Evolutionary conservation across 768 basidiomycete species (phyloP).

Genomic region (Panellus pusillus): DNA sequence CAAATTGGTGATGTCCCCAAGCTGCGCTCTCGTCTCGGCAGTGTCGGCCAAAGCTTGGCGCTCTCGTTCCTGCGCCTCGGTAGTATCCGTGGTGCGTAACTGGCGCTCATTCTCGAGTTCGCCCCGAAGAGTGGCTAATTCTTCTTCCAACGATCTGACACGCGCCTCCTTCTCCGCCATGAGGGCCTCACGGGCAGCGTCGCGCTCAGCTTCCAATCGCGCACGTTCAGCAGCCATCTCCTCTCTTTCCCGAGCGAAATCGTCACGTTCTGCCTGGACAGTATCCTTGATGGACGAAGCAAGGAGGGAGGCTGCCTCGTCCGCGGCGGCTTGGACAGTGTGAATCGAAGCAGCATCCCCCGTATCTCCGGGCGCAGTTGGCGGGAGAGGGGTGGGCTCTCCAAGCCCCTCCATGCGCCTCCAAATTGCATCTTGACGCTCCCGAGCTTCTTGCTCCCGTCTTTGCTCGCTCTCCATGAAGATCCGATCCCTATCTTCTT

Average conservation of each 20-base stretch:
- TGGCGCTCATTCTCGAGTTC: constrained; percentile 68
- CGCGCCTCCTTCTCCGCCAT: constrained; percentile 54
- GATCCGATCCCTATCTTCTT: constrained; percentile 61
- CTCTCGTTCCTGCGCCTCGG: constrained; percentile 63
- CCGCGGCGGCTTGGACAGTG: constrained; percentile 41
- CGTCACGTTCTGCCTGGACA: constrained; percentile 59
- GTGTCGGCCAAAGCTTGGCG: constrained; percentile 57
- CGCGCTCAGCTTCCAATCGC: constrained; percentile 45
- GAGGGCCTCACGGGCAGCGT: constrained; percentile 46
- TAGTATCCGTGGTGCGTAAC: constrained; percentile 55
- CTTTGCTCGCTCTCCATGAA: constrained; percentile 62
- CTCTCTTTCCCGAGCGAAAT: constrained; percentile 55
- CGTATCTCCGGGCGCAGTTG: constrained; percentile 25
- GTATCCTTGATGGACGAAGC: constrained; percentile 59
- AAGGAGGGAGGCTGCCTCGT: constrained; percentile 56
- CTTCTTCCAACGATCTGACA: constrained; percentile 62
- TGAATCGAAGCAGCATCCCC: constrained; percentile 39
- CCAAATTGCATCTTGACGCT: constrained; percentile 49
- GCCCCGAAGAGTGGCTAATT: constrained; percentile 53
- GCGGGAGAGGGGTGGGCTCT: constrained; percentile 32
- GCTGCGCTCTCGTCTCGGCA: constrained; percentile 60
- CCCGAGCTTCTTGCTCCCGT: constrained; percentile 55
- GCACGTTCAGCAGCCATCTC: constrained; percentile 55
- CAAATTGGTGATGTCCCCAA: constrained; percentile 71
- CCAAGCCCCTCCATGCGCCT: constrained; percentile 40